phyloP scores from a whole-genome alignment of 345 rosid genomes.

The Eucalyptus regnans region DNA sequence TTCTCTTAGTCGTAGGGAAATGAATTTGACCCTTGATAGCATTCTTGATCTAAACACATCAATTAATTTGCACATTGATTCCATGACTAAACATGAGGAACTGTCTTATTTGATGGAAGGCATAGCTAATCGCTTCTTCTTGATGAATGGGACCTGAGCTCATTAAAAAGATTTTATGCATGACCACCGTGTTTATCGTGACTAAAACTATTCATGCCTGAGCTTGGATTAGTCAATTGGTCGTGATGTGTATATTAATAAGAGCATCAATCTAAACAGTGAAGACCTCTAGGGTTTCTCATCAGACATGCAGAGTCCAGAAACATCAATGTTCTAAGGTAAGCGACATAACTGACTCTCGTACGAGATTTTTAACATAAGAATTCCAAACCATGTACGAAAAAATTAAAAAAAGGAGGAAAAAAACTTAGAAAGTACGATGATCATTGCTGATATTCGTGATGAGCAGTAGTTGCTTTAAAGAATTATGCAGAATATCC shows the following conservation, averaged over 20 bases:
- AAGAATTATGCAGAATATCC: not conserved
- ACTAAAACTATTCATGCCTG: not conserved
- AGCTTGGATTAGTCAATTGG: not conserved
- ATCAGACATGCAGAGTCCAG: not conserved
- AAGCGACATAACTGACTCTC: not conserved
- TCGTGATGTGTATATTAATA: not conserved
- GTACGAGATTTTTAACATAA: not conserved
- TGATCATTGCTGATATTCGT: not conserved
- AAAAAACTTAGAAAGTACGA: not conserved
- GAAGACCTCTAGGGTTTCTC: not conserved
- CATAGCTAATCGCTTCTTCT: not conserved
- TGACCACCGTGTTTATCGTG: not conserved
- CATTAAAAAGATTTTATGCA: not conserved
- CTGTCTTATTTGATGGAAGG: not conserved
- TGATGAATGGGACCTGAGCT: not conserved
- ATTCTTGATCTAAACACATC: not conserved
- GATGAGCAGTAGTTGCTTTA: not conserved
- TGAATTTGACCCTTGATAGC: not conserved
- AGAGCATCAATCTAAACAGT: not conserved
- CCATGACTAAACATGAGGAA: not conserved
- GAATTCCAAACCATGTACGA: not conserved
- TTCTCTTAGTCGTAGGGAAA: not conserved
- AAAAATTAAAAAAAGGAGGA: accelerated
- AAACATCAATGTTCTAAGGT: not conserved
- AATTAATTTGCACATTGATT: not conserved